Evolutionary conservation across 257 asterid genomes (phyloP).

Genomic region (Ballota nigra): DNA sequence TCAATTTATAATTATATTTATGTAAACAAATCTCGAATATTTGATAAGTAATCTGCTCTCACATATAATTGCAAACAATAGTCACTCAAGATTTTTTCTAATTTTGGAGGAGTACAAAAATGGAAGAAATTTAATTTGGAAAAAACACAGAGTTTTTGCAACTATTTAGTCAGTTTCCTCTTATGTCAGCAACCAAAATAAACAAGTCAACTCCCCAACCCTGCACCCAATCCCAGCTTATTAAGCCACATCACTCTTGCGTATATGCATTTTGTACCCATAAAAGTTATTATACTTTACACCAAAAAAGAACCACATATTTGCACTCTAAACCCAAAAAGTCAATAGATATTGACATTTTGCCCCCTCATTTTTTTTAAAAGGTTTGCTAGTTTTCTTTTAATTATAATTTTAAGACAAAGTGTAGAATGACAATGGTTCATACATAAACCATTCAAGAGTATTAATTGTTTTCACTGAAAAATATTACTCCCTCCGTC

Average conservation of each 20-base stretch:
- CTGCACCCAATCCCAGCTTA: neutral
- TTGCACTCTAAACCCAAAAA: neutral
- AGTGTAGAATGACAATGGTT: too few species aligned
- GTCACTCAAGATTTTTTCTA: neutral
- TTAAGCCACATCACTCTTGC: neutral
- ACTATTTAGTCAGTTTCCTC: neutral
- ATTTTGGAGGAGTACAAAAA: neutral
- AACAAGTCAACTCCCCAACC: constrained; percentile 15
- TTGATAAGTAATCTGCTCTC: neutral
- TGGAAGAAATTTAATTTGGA: neutral
- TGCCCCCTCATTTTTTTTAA: neutral
- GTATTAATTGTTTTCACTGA: too few species aligned
- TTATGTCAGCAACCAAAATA: constrained; percentile 18
- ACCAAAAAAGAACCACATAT: neutral
- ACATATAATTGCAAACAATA: neutral
- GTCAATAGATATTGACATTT: neutral
- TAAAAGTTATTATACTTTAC: neutral
- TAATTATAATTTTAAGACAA: too few species aligned
- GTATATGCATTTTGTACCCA: constrained; percentile 4
- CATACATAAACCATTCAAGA: too few species aligned
- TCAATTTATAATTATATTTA: neutral
- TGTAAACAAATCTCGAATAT: neutral
- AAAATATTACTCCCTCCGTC: too few species aligned
- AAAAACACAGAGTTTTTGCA: neutral
- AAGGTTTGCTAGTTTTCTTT: too few species aligned